Evolutionary conservation across 306 rosid species (phyloP).

Genomic region (Cicer cuneatum): DNA sequence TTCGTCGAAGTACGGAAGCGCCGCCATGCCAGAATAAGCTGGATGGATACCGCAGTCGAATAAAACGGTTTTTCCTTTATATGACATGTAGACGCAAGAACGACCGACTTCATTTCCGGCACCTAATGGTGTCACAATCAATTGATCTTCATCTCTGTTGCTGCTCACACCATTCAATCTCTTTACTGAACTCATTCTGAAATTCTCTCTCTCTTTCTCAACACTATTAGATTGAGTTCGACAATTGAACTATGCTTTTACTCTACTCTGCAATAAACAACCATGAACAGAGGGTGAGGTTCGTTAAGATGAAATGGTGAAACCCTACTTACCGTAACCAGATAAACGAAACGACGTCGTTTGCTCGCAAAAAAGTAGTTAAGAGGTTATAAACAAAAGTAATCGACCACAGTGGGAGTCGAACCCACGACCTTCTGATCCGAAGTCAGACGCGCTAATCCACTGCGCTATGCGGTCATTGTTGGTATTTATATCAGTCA

Average conservation of each 20-base stretch:
- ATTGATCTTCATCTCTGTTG: conserved; percentile 75
- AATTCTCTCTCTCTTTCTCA: background rate
- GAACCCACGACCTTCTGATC: conserved; percentile 82
- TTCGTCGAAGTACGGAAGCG: conserved; percentile 93
- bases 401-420: conserved; percentile 73
- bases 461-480: conserved; percentile 81
- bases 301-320: background rate
- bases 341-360: background rate
- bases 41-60: conserved; percentile 99
- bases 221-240: background rate
- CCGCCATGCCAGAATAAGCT: conserved; percentile 92
- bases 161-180: conserved; percentile 31
- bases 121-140: conserved; percentile 78
- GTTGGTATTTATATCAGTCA: background rate
- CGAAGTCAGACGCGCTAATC: conserved; percentile 87
- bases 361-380: background rate
- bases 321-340: background rate
- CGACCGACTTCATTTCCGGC: conserved; percentile 98
- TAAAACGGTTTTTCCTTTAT: conserved; percentile 70
- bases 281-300: background rate
- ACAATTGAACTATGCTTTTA: background rate
- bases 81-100: conserved; percentile 85
- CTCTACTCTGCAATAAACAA: background rate
- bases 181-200: conserved; percentile 53
- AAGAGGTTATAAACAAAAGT: fast-evolving